Base-by-base conservation (phyloP, 2,329 filamentous ascomycete genomes). In the Monosporascus sp. region DNA sequence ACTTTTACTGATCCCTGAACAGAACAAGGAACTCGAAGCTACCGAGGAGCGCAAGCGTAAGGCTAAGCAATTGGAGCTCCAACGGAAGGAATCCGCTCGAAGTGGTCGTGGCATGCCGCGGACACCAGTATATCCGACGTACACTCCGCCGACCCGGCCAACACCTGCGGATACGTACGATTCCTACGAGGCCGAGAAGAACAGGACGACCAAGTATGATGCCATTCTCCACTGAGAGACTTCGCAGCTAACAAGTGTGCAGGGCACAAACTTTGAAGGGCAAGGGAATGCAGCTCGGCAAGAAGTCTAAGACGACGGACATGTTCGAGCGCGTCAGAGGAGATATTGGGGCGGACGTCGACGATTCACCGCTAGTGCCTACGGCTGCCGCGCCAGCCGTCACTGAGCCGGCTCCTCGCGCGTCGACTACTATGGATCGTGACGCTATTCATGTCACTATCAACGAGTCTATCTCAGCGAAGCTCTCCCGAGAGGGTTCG, bases 21-120 rank as follows among this genome's bases (percentile, higher is more conserved):
- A 96, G 85, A 99, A 99, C 81, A 99, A 99, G 78, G 95, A 99
- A 74, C 80, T 99, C 62, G 94, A 99, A 74, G 95, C 94, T 9
- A 96, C 89, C 51, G 94, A 99, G 72, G 94, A 99, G 79, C 89
- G 95, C 68, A 99, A 99, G 80, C 84, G 93, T 65, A 97, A 97
- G 75, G 95, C 94, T 50, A 99, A 97, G 79, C 94, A 99, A 74
- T 80, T 99, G 66, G 95, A 99, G 74, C 89, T 99, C 83, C 94
- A 99, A 77, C 89, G 94, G 70, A 99, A 97, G 76, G 95, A 99
- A 70, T 87, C 93, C 65, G 89, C 90, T 58, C 85, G 93, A 62
- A 86, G 79, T 65, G 86, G 86, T 48, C 85, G 90, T 58, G 72
- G 78, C 72, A 65, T 83, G 64, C 85, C 89, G 47, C 85, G 91